Percentiles rank a stretch among this genome's conserved stretches.
These are phyloP conservation scores for Keqinozyma sinolaborantium DNA, from an alignment of 1,139 yeast genomes.

Conservation along the genomic window DNA sequence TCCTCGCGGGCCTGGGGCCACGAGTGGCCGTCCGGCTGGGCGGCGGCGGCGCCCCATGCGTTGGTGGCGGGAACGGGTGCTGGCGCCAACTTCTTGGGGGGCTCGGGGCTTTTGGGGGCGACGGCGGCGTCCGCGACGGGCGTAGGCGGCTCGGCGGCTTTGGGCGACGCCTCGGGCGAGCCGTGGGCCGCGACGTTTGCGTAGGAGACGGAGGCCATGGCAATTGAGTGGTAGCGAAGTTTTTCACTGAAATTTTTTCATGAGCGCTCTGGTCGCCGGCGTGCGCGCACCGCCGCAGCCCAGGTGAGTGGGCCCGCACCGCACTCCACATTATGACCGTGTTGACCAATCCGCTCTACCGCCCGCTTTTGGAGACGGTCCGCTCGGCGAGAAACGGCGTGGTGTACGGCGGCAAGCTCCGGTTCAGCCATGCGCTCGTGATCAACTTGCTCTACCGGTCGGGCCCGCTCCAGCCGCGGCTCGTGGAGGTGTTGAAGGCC, in stretches of 20 bases:
- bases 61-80: conserved; percentile 74
- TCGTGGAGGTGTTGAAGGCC: conserved; percentile 49
- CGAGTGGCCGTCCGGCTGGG: conserved; percentile 42
- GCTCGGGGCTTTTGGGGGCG: conserved; percentile 4
- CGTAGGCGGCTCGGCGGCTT: conserved; percentile 1
- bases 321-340: conserved; percentile 16
- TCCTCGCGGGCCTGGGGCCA: conserved; percentile 59
- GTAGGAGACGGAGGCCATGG: conserved; percentile 23
- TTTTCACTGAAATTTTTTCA: too few relatives aligned
- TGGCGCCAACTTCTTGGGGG: conserved; percentile 50
- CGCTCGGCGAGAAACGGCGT: conserved; percentile 49
- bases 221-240: too few relatives aligned
- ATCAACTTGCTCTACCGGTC: conserved; percentile 55
- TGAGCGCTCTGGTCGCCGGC: too few relatives aligned
- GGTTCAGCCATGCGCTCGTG: conserved; percentile 73
- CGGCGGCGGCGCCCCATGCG: conserved; percentile 58
- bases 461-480: conserved; percentile 44
- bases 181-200: conserved; percentile 43
- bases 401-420: conserved; percentile 69
- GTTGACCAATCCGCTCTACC: conserved; percentile 23
- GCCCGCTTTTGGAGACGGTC: conserved; percentile 38
- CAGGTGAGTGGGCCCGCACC: background rate
- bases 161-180: conserved; percentile 5
- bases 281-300: background rate
- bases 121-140: conserved; percentile 4